Base-by-base conservation (phyloP, 345 rosid genomes). In the Limnanthes douglasii region DNA sequence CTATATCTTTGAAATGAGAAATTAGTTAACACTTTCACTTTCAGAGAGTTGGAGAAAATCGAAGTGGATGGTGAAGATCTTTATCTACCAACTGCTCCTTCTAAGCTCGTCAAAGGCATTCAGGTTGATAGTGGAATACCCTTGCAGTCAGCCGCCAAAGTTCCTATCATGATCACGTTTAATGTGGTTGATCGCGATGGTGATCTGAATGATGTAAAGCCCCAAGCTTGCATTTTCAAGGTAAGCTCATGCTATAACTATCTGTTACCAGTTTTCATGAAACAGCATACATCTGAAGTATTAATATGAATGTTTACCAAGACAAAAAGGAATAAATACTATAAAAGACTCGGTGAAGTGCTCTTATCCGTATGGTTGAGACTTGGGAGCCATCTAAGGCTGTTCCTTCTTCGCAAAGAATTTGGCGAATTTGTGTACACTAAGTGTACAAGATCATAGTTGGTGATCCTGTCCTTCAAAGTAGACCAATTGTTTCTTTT, bases 201-300 rank as follows among this genome's bases (percentile, higher is more conserved):
- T 45, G 78, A 72, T 44, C 62, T 11, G 6, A 61, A 44, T 41
- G 64, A 72, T 39, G 65, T 73, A 48, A 69, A 56, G 51, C 94
- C 96, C 43, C 93, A 90, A 51, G 93, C 93, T 67, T 85, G 96
- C 72, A 90, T 90, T 53, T 90, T 90, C 65, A 90, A 90, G 92
- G 99, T 90, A 57, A 45, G 37, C 37, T 48, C 45, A 31, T 13
- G 19, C 29, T 28, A 11, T 5, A 10, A 28, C 32, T 5, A 6
- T 28, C 3, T 28, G 32, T 15, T 28, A n/a, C 1, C 11, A n/a
- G 9, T 15, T 25, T 2, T 3, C 29, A 2, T 25, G 29, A 25
- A 9, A 28, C 11, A 10, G 32, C 13, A 12, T 28, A 28, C 3
- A 2, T 28, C n/a, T n/a, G n/a, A n/a, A n/a, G n/a, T n/a, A n/a